Percentiles rank a stretch among this genome's conserved stretches.
These are phyloP conservation scores for Hypomyces rosellus DNA, from an alignment of 2,329 filamentous ascomycete species.

Conservation along the genomic window DNA sequence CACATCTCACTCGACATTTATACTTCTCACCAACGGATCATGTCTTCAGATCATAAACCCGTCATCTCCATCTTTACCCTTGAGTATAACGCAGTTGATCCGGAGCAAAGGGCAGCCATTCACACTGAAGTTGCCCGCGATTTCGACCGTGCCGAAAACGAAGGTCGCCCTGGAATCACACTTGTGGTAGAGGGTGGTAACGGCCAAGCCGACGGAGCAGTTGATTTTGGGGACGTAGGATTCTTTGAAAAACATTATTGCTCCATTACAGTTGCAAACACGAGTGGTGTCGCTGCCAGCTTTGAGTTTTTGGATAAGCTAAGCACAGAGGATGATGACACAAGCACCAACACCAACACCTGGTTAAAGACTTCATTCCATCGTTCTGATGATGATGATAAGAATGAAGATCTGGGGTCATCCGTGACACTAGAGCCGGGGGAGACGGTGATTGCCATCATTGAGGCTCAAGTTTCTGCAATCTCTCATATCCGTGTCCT, in stretches of 20 bases:
- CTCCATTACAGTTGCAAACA: constrained; percentile 83
- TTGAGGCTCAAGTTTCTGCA: constrained; percentile 62
- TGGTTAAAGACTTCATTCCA: constrained; percentile 71
- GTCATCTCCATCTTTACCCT: constrained; percentile 76
- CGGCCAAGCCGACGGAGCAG: constrained; percentile 43
- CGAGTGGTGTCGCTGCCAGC: constrained; percentile 71
- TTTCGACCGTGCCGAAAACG: constrained; percentile 86
- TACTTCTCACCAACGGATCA: constrained; percentile 78
- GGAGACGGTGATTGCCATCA: constrained; percentile 65
- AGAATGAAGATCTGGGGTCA: constrained; percentile 27
- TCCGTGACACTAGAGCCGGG: constrained; percentile 73
- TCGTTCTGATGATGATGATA: constrained; percentile 28
- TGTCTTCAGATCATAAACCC: constrained; percentile 94
- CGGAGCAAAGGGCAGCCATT: constrained; percentile 74
- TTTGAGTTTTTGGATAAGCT: constrained; percentile 76
- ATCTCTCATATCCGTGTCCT: constrained; percentile 59
- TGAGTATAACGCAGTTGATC: constrained; percentile 79
- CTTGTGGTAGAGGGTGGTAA: constrained; percentile 63
- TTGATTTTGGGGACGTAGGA: constrained; percentile 72
- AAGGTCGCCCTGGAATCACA: constrained; percentile 74
- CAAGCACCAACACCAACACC: constrained; percentile 32
- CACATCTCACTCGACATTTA: constrained; percentile 60
- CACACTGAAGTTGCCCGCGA: constrained; percentile 83
- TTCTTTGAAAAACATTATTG: constrained; percentile 62
- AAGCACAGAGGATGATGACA: constrained; percentile 34